phyloP scores from a whole-genome alignment of 805 yeast genomes.

The Starmerella bombi region DNA sequence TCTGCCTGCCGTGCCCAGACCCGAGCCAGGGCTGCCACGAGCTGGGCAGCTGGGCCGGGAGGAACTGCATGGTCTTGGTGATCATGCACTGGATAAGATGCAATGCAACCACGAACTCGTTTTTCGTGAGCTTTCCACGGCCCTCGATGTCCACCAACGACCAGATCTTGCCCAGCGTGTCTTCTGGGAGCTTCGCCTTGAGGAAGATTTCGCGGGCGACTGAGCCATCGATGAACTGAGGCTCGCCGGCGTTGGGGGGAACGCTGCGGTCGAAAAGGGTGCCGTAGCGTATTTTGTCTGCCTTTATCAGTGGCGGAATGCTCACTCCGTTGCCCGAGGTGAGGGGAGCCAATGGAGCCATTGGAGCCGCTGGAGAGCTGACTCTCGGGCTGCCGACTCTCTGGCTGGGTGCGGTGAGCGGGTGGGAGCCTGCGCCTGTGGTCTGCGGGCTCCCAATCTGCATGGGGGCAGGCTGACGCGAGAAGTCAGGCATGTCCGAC shows the following conservation, averaged over 20 bases:
- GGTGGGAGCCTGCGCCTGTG: background rate
- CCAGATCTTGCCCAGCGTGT: constrained; percentile 78
- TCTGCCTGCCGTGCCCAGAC: constrained; percentile 3
- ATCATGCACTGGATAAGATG: constrained; percentile 76
- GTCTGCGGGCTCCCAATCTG: constrained; percentile 1
- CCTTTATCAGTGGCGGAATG: constrained; percentile 28
- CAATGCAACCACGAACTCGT: constrained; percentile 87
- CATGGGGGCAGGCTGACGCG: constrained; percentile 21
- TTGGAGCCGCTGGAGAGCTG: background rate
- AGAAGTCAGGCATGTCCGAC: constrained; percentile 55
- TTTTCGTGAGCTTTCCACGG: constrained; percentile 55
- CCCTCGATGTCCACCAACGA: constrained; percentile 64
- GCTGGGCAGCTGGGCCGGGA: constrained; percentile 39
- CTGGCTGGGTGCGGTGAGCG: background rate
- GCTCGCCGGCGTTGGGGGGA: constrained; percentile 25
- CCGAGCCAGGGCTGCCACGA: constrained; percentile 25
- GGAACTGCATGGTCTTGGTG: constrained; percentile 46
- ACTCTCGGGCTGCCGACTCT: background rate
- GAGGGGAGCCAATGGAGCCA: constrained; percentile 6
- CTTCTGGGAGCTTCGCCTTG: constrained; percentile 75
- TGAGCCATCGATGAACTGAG: constrained; percentile 54
- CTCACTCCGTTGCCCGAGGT: constrained; percentile 8
- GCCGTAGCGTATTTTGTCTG: constrained; percentile 28
- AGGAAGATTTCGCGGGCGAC: constrained; percentile 74
- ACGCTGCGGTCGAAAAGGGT: constrained; percentile 57